phyloP scores from a whole-genome alignment of 1,284 basidiomycete species.

The Wolfiporia cocos region DNA sequence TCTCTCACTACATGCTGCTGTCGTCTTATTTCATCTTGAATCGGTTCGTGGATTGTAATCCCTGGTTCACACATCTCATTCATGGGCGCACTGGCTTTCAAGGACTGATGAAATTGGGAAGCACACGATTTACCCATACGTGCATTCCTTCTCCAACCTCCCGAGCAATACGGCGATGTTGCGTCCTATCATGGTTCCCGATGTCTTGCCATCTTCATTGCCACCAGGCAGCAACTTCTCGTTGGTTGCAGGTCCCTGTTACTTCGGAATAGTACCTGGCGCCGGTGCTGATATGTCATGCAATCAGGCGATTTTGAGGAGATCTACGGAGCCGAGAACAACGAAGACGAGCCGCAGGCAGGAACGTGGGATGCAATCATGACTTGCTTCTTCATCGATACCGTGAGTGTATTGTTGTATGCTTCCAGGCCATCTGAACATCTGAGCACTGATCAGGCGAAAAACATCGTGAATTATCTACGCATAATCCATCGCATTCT shows the following conservation, averaged over 20 bases:
- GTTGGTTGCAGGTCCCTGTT: constrained; percentile 82
- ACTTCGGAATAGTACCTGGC: too few relatives aligned
- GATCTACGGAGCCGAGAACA: constrained; percentile 66
- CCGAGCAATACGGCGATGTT: constrained; percentile 57
- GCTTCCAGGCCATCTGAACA: neutral
- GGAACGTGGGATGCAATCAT: constrained; percentile 86
- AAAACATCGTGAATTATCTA: constrained; percentile 89
- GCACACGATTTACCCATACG: constrained; percentile 80
- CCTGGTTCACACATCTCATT: neutral
- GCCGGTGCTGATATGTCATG: too few relatives aligned
- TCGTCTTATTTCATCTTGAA: constrained; percentile 74
- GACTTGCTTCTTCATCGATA: constrained; percentile 98
- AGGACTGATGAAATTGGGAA: constrained; percentile 65
- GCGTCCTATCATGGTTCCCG: constrained; percentile 69
- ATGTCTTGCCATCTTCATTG: constrained; percentile 74
- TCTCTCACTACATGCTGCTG: constrained; percentile 90
- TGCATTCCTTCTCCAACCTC: constrained; percentile 87
- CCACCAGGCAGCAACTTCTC: constrained; percentile 49
- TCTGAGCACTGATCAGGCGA: constrained; percentile 47
- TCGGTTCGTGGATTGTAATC: constrained; percentile 15
- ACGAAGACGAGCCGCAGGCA: constrained; percentile 54
- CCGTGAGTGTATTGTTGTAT: constrained; percentile 41
- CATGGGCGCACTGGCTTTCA: too few relatives aligned
- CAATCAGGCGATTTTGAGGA: constrained; percentile 90
- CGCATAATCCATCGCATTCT: constrained; percentile 77